Percentiles rank a stretch among this genome's conserved stretches.
Conservation (phyloP, 805 yeast species). For the Monosporozyma unispora region DNA sequence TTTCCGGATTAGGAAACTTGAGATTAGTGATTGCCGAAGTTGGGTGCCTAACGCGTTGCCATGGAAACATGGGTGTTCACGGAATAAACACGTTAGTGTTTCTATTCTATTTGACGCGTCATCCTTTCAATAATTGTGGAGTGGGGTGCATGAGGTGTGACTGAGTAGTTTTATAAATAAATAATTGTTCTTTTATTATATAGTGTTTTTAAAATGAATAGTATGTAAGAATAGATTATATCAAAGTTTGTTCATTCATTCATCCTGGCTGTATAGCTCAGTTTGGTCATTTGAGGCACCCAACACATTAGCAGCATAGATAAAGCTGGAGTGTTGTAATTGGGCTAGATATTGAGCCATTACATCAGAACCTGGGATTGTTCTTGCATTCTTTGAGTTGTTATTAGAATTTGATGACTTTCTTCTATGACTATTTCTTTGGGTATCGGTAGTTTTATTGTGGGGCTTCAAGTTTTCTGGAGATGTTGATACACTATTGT, state of each 20-base stretch:
- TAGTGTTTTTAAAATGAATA: background rate
- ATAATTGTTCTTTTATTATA: background rate
- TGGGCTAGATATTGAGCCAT: constrained; percentile 76
- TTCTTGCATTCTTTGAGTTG: constrained; percentile 8
- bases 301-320: constrained; percentile 46
- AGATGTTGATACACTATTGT: background rate
- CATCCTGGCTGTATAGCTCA: constrained; percentile 11
- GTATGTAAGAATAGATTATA: background rate
- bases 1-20: background rate
- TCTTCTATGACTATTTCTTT: background rate
- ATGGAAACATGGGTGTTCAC: background rate
- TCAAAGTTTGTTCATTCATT: background rate
- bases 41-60: background rate
- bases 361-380: constrained; percentile 56
- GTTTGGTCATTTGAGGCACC: constrained; percentile 38
- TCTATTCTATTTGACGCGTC: background rate
- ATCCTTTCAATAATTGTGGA: background rate
- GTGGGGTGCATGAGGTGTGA: background rate
- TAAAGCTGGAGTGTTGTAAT: constrained; percentile 50
- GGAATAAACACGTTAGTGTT: background rate
- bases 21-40: background rate
- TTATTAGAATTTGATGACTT: background rate
- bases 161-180: background rate
- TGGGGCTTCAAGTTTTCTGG: background rate
- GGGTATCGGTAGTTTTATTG: background rate